Base-by-base conservation (phyloP, 2,329 filamentous ascomycete genomes). In the Penicillium digitatum region DNA sequence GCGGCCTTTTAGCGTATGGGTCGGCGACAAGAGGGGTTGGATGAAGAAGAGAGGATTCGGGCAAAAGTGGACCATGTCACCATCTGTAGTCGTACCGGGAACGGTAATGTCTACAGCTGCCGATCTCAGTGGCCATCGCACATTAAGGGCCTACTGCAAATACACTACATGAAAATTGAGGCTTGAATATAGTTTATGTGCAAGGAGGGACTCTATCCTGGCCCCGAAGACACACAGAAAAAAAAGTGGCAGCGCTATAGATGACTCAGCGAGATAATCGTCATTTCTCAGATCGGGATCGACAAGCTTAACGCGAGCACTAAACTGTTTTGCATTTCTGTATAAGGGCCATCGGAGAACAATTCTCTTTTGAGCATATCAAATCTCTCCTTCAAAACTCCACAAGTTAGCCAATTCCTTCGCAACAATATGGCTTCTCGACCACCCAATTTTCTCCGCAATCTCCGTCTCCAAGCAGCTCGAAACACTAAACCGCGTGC, bases 1-100 rank as follows among this genome's bases (percentile, higher is more conserved):
- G 53, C 62, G 57, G 51, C 49, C 37, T 50, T 20, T 39, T 35
- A 48, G 50, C 59, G 51, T 43, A 54, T 59, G 55, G 55, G 54
- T 57, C 38, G 29, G n/a, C 48, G 44, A 61, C 52, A 49, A 54
- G 54, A 52, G 60, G 54, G 51, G 52, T 39, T 42, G 55, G 53
- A 52, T 54, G 56, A 64, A 46, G 62, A 58, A 59, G 55, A 59
- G 49, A 55, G 57, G 59, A 57, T 54, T 52, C 58, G 56, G 54
- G 57, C 34, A 57, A 56, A 62, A 62, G 62, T 63, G 63, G 64
- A 66, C 58, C 58, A 52, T 62, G 48, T 51, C 46, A 59, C 49
- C 35, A 40, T 54, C 44, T 48, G 37, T 40, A 48, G 52, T 52
- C 44, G 56, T 54, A 42, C 52, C 57, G 62, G 60, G 60, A 63